Base-by-base conservation (phyloP, 352 stramenopile genomes). In the Pseudoperonospora humuli region DNA sequence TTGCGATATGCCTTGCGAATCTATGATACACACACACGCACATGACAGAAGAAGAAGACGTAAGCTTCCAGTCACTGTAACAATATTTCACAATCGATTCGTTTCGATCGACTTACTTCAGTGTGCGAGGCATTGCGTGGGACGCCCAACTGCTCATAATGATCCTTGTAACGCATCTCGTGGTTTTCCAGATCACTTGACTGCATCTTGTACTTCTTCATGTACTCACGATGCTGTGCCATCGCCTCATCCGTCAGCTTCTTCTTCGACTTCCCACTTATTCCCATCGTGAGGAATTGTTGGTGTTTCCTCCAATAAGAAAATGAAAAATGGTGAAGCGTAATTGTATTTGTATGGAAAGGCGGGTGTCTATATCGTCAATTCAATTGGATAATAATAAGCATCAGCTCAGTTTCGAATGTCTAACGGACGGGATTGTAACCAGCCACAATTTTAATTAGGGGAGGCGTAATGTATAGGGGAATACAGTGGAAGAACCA, bases 1-100 rank as follows among this genome's bases (percentile, higher is more conserved):
- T 80, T 91, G 7, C 82, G 78, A 54, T 96, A 96, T 4, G 86
- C 81, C 36, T 80, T 70, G 50, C 97, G 96, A 59, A 99, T 98
- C 72, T 87, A 42, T 23, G 14, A 32, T 28, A 27, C 5, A 33
- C 36, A 29, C 2, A 27, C 13, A 41, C n/a, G n/a, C n/a, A n/a
- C n/a, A n/a, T n/a, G n/a, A n/a, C n/a, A n/a, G n/a, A n/a, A n/a
- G 5, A 32, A 1, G 26, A 29, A 29, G 4, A 26, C 23, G 7
- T 26, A 26, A n/a, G n/a, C n/a, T n/a, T n/a, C n/a, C n/a, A n/a
- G n/a, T n/a, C n/a, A n/a, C n/a, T n/a, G n/a, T n/a, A n/a, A n/a
- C n/a, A n/a, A n/a, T n/a, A n/a, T 26, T 26, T 26, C 23, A 26
- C 23, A 26, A 7, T 26, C 23, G 4, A 8, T 26, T 26, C 23